Base-by-base conservation (phyloP, 208 protist genomes). In the Leishmania tropica region DNA sequence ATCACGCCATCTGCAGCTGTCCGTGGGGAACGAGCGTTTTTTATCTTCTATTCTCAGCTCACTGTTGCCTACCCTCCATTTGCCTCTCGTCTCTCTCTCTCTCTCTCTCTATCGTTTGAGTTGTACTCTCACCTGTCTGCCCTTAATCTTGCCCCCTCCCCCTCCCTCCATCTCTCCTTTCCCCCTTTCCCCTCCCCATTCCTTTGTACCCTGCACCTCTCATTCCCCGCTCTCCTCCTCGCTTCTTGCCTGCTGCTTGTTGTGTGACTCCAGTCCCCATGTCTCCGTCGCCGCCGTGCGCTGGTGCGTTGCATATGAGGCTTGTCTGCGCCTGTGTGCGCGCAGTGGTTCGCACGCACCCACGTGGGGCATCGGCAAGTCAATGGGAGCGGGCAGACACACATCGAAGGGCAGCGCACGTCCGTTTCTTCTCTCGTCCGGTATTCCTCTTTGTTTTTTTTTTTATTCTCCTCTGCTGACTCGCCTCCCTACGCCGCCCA, bases 71-170 rank as follows among this genome's bases (percentile, higher is more conserved):
- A 7, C 15, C 19, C 37, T 58, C 31, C 24, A 35, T 70, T 75
- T 42, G n/a, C 45, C 42, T 51, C 62, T 47, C 5, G 21, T 58
- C 62, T 71, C 48, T 56, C 60, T 80, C 71, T 58, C 62, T 71
- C 48, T 56, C 60, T 80, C 71, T 79, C 62, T 84, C 24, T 64
- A 45, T n/a, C 35, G 35, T 72, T 72, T 48, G 3, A n/a, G 21
- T 74, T 74, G 11, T 28, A 5, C 24, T 74, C 45, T 53, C 28
- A n/a, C 40, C 42, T 31, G 24, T 54, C 40, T 53, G 45, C 42
- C 31, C 21, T 47, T 28, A 42, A 28, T n/a, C 10, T 37, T 72
- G 67, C 24, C 24, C 21, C 17, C 6, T 24, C 28, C 31, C 76
- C 62, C 76, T 51, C 31, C 56, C 65, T 15, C 51, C 78, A 10